Evolutionary conservation across 2,329 filamentous ascomycete species (phyloP), one percentile per base, ranked within the genome.

Genomic region (Saccharata proteae): DNA sequence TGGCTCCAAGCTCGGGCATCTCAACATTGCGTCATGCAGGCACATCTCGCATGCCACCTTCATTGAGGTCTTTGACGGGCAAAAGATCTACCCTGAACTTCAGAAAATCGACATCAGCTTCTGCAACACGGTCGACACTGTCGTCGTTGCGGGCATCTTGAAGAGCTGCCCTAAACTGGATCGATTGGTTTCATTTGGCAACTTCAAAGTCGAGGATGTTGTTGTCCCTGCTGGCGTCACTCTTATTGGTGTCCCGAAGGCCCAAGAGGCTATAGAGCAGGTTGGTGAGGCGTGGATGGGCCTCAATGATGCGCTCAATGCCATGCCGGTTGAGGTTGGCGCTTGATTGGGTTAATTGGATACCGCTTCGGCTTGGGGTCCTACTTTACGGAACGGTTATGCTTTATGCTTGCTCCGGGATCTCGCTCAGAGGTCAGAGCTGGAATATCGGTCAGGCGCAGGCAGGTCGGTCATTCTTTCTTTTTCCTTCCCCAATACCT

Each of bases 1-100:
- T 0, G 81, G 82, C 4, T 49, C 58, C 1, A 63, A 58, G 8
- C 56, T 96, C 2, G 65, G 67, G 37, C 61, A 69, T 23, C 62
- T 96, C 19, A 81, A 92, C 47, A 63, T 94, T n/a, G 72, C 82
- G 10, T 81, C 79, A 0, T 93, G 84, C 48, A 77, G 88, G 3
- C 80, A 93, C 51, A 86, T 96, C 40, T 69, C 73, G 2, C 64
- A 69, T 19, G 59, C 69, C 11, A 74, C 81, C 0, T 85, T 93
- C 37, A 74, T 82, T 39, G 67, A 77, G 7, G 77, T 80, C 1
- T 94, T 96, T 46, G 62, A 67, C 32, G 58, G 62, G 5, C 55
- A 59, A 6, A 65, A 64, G 15, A 17, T 29, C 25, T 94, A 92
- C 43, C 74, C 78, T 0, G 62, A 73, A 8, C 63, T 96, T 19